Evolutionary conservation across 2,329 filamentous ascomycete genomes (phyloP), one percentile per base, ranked within the genome.

Genomic region (Penicillium griseofulvum): DNA sequence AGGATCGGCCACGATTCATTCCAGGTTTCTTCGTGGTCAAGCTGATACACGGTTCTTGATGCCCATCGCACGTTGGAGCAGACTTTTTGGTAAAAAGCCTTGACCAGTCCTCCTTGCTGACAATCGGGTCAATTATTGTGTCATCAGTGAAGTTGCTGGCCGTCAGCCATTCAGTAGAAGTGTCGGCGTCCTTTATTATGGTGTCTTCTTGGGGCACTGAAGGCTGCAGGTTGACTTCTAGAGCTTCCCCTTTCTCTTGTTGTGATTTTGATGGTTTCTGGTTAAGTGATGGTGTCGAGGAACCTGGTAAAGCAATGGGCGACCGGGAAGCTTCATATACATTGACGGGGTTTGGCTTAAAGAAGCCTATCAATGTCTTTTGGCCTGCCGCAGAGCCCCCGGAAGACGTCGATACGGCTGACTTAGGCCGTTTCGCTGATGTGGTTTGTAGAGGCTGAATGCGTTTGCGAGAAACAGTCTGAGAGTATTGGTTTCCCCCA

Each of bases 21-120:
- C 94, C 94, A 0, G 90, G 81, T 69, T 97, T 97, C 77, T 93
- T 97, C 1, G 92, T 96, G 17, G 87, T 82, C 49, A 93, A 77
- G 61, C 82, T 90, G 60, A 91, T 89, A 73, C 94, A 97, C 3
- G 90, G 88, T 65, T 97, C 92, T 50, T 85, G 80, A 68, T 99
- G 94, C 45, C 77, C 76, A 64, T 97, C 91, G 69, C 94, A 99
- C 54, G 82, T 83, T 1, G 94, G 94, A 1, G 84, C 80, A 1
- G 84, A 76, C 54, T 88, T 86, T 71, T 88, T 91, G 16, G 87
- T 84, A 58, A 97, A 87, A 14, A 97, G 80, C 69, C 88, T 91
- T 5, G 85, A 87, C 94, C 94, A 97, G 22, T 87, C 88, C 67
- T 94, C 88, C 70, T 90, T 93, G 43, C 83, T 83, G 57, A 83